These are phyloP conservation scores for Penicillium hesseltinei DNA, from an alignment of 2,329 filamentous ascomycete genomes.

Conservation along the genomic window DNA sequence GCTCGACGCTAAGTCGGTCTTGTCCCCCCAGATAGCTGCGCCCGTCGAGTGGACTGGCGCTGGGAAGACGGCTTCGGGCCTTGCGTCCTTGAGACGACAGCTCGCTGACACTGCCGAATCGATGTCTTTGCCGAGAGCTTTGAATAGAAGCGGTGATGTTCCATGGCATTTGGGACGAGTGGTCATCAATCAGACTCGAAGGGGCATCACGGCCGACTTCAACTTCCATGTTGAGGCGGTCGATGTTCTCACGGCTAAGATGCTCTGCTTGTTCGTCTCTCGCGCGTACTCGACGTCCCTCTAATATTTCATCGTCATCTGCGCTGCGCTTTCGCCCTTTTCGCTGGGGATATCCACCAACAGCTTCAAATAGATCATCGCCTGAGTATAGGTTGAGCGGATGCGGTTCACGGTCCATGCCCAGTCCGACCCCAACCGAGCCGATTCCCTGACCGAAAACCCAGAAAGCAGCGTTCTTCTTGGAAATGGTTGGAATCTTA, in stretches of 20 bases:
- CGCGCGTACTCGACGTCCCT: conserved; percentile 39
- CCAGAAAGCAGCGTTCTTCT: conserved; percentile 63
- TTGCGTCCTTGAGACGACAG: conserved; percentile 28
- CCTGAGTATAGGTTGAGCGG: conserved; percentile 62
- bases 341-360: conserved; percentile 38
- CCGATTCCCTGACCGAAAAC: conserved; percentile 59
- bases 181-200: conserved; percentile 65
- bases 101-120: conserved; percentile 38
- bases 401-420: conserved; percentile 40
- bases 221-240: conserved; percentile 43
- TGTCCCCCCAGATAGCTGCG: conserved; percentile 42
- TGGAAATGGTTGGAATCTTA: conserved; percentile 49
- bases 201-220: conserved; percentile 71
- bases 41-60: conserved; percentile 61
- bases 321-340: conserved; percentile 31
- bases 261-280: conserved; percentile 36
- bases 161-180: conserved; percentile 67
- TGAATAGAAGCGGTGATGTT: conserved; percentile 58
- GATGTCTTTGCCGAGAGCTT: conserved; percentile 50
- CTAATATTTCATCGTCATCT: conserved; percentile 21
- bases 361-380: conserved; percentile 50
- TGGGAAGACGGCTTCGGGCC: conserved; percentile 52
- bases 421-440: conserved; percentile 50
- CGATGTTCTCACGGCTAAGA: conserved; percentile 29
- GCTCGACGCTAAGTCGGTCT: conserved; percentile 23